These are phyloP conservation scores for Mycothermus thermophilus DNA, from an alignment of 495 filamentous ascomycete genomes.

Conservation along the genomic window DNA sequence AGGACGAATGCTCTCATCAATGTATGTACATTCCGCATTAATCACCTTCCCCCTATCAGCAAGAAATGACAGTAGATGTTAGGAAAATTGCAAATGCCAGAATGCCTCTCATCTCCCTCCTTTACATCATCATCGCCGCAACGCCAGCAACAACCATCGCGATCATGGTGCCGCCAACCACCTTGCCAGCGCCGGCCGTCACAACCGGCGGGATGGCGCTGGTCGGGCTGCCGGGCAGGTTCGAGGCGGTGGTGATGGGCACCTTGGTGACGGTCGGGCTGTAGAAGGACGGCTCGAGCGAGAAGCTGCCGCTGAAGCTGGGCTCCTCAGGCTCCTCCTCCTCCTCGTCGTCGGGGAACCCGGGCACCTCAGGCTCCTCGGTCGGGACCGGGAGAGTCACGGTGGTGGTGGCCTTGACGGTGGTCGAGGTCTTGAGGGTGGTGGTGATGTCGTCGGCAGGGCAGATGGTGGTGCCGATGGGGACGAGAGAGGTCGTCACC, in stretches of 20 bases:
- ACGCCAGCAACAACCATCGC: background rate
- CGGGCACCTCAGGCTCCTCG: background rate
- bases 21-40: too few species aligned
- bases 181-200: slow-evolving; percentile 1
- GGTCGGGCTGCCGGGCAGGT: background rate
- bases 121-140: slow-evolving; percentile 1
- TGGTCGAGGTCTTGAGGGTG: too few species aligned
- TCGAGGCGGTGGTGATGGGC: background rate
- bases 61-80: too few species aligned
- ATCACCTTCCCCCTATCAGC: too few species aligned
- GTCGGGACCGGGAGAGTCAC: background rate
- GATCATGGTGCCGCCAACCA: background rate
- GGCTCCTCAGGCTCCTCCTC: background rate
- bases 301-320: background rate
- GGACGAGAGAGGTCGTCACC: background rate
- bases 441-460: background rate
- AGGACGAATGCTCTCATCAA: too few species aligned
- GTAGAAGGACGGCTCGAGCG: too few species aligned
- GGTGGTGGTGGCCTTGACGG: too few species aligned
- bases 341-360: background rate
- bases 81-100: too few species aligned
- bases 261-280: background rate
- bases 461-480: slow-evolving; percentile 1
- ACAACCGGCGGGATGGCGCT: background rate
- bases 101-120: too few species aligned